These are phyloP conservation scores for Peltaster fructicola DNA, from an alignment of 2,329 filamentous ascomycete genomes.

Conservation along the genomic window DNA sequence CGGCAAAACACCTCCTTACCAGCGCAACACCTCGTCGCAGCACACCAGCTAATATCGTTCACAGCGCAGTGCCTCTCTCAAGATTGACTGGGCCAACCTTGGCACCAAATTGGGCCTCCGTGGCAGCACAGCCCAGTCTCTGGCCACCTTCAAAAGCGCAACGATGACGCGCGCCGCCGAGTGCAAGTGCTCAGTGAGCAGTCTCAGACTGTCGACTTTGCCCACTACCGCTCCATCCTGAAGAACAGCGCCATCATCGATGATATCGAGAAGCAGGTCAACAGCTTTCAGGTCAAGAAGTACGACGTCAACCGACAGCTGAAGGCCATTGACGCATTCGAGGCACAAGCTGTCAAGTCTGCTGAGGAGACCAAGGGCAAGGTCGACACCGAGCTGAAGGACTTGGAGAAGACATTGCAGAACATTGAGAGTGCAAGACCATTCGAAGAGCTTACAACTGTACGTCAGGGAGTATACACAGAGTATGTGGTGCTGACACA, in stretches of 20 bases:
- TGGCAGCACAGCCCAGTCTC: conserved; percentile 78
- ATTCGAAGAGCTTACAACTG: conserved; percentile 93
- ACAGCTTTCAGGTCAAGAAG: conserved; percentile 72
- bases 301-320: conserved; percentile 90
- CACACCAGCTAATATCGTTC: conserved; percentile 9
- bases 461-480: conserved; percentile 47
- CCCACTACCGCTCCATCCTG: conserved; percentile 73
- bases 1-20: too few relatives aligned
- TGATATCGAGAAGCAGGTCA: conserved; percentile 95
- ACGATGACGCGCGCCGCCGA: conserved; percentile 95
- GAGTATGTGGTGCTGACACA: conserved; percentile 2
- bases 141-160: conserved; percentile 98
- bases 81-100: conserved; percentile 98
- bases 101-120: conserved; percentile 86
- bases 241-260: conserved; percentile 94
- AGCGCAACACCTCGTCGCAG: too few relatives aligned
- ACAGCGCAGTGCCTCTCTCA: conserved; percentile 94
- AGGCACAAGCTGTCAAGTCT: conserved; percentile 92
- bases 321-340: conserved; percentile 96
- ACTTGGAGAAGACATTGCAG: conserved; percentile 82
- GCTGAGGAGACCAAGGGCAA: conserved; percentile 92
- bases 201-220: conserved; percentile 77
- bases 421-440: conserved; percentile 94
- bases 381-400: conserved; percentile 87
- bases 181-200: conserved; percentile 69